Evolutionary conservation across 1,284 basidiomycete genomes (phyloP).

Genomic region (Irpex sp.): DNA sequence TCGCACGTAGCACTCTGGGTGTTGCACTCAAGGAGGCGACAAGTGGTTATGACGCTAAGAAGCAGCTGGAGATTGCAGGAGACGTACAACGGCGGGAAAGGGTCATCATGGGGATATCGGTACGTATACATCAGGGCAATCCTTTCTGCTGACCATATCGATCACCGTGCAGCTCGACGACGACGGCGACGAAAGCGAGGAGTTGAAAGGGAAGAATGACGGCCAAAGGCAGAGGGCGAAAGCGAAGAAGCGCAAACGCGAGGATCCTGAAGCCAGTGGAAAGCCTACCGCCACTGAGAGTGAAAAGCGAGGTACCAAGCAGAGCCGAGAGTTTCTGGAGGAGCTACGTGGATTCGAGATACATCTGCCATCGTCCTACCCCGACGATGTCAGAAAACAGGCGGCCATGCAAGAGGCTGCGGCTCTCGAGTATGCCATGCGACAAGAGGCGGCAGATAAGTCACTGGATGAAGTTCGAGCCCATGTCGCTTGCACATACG

Average conservation of each 20-base stretch:
- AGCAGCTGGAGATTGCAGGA: too few species aligned
- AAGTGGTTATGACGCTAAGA: too few species aligned
- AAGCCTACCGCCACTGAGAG: background rate
- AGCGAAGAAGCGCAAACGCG: background rate
- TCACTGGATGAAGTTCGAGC: slow-evolving; percentile 11
- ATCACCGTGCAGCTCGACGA: too few species aligned
- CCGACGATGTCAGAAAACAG: background rate
- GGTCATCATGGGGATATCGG: too few species aligned
- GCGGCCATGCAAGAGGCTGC: background rate
- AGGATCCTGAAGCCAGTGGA: background rate
- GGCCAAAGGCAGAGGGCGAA: background rate
- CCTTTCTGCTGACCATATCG: too few species aligned
- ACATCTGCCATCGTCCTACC: slow-evolving; percentile 8
- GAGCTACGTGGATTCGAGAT: background rate
- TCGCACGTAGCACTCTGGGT: too few species aligned
- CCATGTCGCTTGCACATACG: slow-evolving; percentile 6
- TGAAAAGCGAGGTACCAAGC: background rate
- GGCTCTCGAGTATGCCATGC: slow-evolving; percentile 1
- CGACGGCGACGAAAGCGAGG: too few species aligned
- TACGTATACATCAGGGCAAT: too few species aligned
- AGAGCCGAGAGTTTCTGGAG: background rate
- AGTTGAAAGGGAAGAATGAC: too few species aligned
- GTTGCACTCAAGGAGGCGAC: too few species aligned
- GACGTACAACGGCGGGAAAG: too few species aligned
- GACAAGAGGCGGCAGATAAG: slow-evolving; percentile 5